A percentile compares a stretch with the other conserved stretches of the same genome.
Evolutionary conservation across 305 asterid genomes (phyloP).

Genomic region (Plantago coronopus): DNA sequence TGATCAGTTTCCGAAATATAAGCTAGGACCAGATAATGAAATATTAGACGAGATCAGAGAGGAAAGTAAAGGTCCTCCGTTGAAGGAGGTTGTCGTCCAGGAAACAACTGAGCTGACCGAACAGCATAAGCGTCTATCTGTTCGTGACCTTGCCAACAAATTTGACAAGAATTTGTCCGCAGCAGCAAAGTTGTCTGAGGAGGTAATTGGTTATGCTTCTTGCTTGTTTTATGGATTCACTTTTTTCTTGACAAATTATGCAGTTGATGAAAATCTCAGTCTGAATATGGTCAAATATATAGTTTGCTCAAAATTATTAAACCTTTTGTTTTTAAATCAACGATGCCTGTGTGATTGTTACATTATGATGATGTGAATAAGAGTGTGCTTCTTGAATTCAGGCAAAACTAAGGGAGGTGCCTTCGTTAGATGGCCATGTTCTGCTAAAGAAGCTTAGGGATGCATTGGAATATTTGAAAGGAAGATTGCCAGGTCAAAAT

Average conservation of each 20-base stretch:
- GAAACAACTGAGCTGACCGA: slow-evolving; percentile 66
- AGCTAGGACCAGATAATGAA: slow-evolving; percentile 80
- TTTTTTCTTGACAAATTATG: not conserved
- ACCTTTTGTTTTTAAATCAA: no score
- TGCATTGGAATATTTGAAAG: slow-evolving; percentile 80
- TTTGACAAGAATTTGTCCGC: slow-evolving; percentile 97
- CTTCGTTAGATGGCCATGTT: slow-evolving; percentile 92
- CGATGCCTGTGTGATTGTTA: not conserved
- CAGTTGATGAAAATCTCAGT: no score
- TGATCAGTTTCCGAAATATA: slow-evolving; percentile 79
- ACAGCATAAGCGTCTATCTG: slow-evolving; percentile 90
- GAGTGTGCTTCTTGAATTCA: slow-evolving; percentile 25
- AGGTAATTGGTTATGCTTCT: slow-evolving; percentile 42
- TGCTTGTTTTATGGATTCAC: not conserved
- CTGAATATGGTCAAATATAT: no score
- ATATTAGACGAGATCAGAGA: slow-evolving; percentile 70
- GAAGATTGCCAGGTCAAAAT: slow-evolving; percentile 73
- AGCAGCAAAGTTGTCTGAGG: slow-evolving; percentile 87
- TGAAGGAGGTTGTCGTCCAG: slow-evolving; percentile 73
- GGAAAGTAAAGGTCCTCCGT: slow-evolving; percentile 65
- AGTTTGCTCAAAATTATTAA: no score
- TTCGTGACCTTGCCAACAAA: slow-evolving; percentile 90
- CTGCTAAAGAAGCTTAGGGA: slow-evolving; percentile 98
- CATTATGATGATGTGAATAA: slow-evolving; percentile 7
- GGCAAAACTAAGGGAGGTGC: slow-evolving; percentile 92